phyloP scores from a whole-genome alignment of 2,329 filamentous ascomycete species.

The Ophiostoma pallidulum region DNA sequence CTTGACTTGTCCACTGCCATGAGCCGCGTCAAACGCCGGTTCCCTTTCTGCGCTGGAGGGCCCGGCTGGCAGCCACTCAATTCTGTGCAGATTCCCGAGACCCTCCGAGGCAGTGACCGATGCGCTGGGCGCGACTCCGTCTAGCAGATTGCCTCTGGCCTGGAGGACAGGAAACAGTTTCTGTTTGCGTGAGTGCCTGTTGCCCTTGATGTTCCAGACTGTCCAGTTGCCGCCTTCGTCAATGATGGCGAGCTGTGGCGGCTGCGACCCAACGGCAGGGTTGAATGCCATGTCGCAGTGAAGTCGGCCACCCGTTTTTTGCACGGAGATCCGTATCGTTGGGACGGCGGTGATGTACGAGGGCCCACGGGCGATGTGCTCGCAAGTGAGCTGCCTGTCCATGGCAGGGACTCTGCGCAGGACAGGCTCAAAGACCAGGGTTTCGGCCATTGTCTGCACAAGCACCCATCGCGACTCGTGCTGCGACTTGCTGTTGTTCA shows the following conservation, averaged over 20 bases:
- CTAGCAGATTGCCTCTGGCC: conserved; percentile 30
- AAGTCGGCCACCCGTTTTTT: conserved; percentile 42
- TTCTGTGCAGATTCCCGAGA: conserved; percentile 11
- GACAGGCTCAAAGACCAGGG: conserved; percentile 42
- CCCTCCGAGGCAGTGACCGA: background rate
- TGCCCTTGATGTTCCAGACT: conserved; percentile 50
- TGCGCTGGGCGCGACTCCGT: background rate
- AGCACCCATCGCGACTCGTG: conserved; percentile 37
- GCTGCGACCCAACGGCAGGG: conserved; percentile 37
- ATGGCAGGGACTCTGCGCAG: conserved; percentile 31
- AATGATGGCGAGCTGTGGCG: conserved; percentile 54
- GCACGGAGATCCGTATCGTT: conserved; percentile 41
- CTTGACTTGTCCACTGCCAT: no score
- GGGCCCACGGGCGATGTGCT: conserved; percentile 21
- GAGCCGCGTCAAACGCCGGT: no score
- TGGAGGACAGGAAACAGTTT: conserved; percentile 23
- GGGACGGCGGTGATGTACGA: conserved; percentile 49
- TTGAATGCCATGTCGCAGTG: conserved; percentile 60
- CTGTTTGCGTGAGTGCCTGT: conserved; percentile 25
- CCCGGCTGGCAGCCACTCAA: conserved; percentile 13
- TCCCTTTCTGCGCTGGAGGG: conserved; percentile 34
- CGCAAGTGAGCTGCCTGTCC: conserved; percentile 4
- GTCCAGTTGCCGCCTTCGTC: conserved; percentile 59
- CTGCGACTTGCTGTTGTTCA: conserved; percentile 27
- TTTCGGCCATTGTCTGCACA: conserved; percentile 43